Evolutionary conservation across 2,329 filamentous ascomycete species (phyloP).

Genomic region (Cryphonectria naterciae): DNA sequence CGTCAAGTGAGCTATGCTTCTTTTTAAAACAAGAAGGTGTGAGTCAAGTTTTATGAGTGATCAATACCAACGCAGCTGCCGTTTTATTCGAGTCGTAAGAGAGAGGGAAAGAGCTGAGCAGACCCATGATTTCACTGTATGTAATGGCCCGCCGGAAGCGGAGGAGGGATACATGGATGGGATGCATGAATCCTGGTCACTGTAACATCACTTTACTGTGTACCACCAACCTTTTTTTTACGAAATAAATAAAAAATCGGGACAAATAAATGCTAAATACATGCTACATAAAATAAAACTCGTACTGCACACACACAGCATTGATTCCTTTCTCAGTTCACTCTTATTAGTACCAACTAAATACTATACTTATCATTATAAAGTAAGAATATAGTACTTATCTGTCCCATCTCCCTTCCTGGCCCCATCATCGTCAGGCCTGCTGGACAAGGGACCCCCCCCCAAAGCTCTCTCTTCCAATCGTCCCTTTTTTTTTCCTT

Average conservation of each 20-base stretch:
- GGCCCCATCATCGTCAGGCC: background rate
- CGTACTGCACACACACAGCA: background rate
- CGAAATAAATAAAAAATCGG: background rate
- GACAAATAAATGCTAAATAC: background rate
- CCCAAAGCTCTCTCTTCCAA: background rate
- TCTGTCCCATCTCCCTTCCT: too few species aligned
- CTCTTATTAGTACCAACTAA: background rate
- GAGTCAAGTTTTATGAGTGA: background rate
- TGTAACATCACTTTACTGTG: too few species aligned
- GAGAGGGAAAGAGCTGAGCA: background rate
- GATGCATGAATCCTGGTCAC: background rate
- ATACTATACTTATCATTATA: background rate
- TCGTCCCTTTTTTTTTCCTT: background rate
- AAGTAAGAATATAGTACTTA: background rate
- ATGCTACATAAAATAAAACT: background rate
- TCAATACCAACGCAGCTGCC: background rate
- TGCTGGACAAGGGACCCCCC: background rate
- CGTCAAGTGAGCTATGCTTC: background rate
- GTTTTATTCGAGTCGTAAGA: conserved; percentile 4
- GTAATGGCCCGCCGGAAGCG: background rate
- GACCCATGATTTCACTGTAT: conserved; percentile 1
- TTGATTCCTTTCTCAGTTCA: too few species aligned
- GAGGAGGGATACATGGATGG: background rate
- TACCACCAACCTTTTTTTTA: too few species aligned
- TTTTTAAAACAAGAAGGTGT: background rate